Base-by-base conservation (phyloP, 2,329 filamentous ascomycete genomes). In the Monosporascus sp. region DNA sequence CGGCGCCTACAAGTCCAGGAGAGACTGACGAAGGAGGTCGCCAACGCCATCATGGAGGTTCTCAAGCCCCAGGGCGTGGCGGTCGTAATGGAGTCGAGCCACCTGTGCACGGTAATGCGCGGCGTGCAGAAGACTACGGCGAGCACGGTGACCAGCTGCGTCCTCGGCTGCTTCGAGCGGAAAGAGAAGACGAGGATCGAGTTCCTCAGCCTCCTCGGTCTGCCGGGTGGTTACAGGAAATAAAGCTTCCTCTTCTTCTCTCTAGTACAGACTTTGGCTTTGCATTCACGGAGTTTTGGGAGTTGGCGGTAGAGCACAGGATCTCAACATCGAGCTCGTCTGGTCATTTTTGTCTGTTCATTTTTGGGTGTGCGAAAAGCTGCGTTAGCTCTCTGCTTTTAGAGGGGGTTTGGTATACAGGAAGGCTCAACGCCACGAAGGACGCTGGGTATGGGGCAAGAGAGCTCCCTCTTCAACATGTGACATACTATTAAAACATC, bases 51-150 rank as follows among this genome's bases (percentile, higher is more conserved):
- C 57, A 91, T 91, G 68, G 92, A 97, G 66, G 86, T 97, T 14
- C 79, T 99, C 47, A 88, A 95, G 69, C 94, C 94, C 2, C 90
- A 95, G 67, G 94, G 94, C 47, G 93, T 99, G 2, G 93, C 90
- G 20, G 94, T 99, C 2, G 93, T 99, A 54, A 96, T 99, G 87
- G 94, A 99, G 68, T 95, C 90, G 15, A 92, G 85, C 65, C 94
- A 99, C 73, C 77, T 97, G 47, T 99, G 94, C 77, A 99, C 97
- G 93, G 91, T 96, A 17, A 97, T 97, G 92, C 84, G 94, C 47
- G 94, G 94, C n/a, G 93, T 99, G 9, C 84, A 97, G 69, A 97
- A 99, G 78, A 91, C 90, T 0, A 83, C 80, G 41, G 86, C 89
- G 49, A 88, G 83, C 18, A 97, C 94, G 6, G 94, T 95, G 38